Percentiles rank a stretch among this genome's conserved stretches.
phyloP scores from a whole-genome alignment of 306 rosid genomes.

The Sophora flavescens region DNA sequence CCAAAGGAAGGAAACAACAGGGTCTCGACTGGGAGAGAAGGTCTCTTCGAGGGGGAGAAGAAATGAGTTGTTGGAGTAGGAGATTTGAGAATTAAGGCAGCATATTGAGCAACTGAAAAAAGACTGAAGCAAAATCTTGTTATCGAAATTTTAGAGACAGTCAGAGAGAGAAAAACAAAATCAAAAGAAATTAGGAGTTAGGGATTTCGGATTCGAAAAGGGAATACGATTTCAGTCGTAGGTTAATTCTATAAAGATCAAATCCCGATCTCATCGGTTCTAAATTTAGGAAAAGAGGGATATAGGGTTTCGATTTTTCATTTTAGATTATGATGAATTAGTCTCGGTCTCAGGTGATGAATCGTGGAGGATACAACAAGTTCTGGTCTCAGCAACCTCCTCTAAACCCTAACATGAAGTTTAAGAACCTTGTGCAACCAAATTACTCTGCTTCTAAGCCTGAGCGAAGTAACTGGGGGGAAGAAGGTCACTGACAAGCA shows the following conservation, averaged over 20 bases:
- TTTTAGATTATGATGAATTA: constrained; percentile 43
- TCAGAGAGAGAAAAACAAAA: no score
- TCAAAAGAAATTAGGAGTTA: neutral
- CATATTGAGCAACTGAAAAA: no score
- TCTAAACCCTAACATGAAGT: constrained; percentile 57
- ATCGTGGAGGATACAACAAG: constrained; percentile 59
- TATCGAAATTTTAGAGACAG: constrained; percentile 29
- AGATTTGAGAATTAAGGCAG: no score
- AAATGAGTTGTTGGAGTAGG: no score
- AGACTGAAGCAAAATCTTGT: constrained; percentile 8
- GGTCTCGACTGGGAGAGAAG: no score
- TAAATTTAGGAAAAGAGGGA: constrained; percentile 6
- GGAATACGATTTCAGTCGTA: constrained; percentile 25
- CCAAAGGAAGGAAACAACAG: no score
- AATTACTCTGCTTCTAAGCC: constrained; percentile 41
- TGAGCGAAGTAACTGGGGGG: constrained; percentile 81
- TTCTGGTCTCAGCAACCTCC: constrained; percentile 58
- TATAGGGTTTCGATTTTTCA: constrained; percentile 57
- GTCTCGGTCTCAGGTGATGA: constrained; percentile 57
- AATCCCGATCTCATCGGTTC: constrained; percentile 39
- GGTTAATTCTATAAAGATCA: constrained; percentile 19
- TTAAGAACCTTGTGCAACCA: constrained; percentile 54
- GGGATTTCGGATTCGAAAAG: constrained; percentile 35
- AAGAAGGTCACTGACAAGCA: constrained; percentile 74
- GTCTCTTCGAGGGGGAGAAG: no score